These are phyloP conservation scores for Paxillus rubicundulus DNA, from an alignment of 768 basidiomycete genomes.

Conservation along the genomic window DNA sequence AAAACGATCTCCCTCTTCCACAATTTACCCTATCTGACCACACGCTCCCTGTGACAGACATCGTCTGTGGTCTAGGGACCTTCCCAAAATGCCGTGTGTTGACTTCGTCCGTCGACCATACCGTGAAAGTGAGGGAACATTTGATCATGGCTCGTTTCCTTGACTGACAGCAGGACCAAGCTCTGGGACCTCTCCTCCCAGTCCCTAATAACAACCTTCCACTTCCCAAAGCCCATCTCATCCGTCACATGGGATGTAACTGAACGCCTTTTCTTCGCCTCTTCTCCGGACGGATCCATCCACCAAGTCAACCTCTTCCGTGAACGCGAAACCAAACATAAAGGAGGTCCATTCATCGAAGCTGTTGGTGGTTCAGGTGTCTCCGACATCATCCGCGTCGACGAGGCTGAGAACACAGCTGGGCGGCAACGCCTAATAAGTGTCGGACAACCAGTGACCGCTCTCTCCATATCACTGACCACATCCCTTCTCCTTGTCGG, in stretches of 20 bases:
- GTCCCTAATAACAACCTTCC: conserved; percentile 80
- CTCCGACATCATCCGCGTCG: conserved; percentile 69
- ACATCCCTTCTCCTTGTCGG: conserved; percentile 80
- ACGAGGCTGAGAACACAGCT: conserved; percentile 45
- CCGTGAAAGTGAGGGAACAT: conserved; percentile 68
- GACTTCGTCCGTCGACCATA: conserved; percentile 84
- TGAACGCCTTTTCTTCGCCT: conserved; percentile 88
- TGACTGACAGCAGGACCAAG: conserved; percentile 37
- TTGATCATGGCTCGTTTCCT: conserved; percentile 10
- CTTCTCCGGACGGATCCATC: conserved; percentile 69
- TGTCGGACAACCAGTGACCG: conserved; percentile 66
- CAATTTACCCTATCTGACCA: conserved; percentile 86
- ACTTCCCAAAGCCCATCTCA: conserved; percentile 75
- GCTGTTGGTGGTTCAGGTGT: conserved; percentile 75
- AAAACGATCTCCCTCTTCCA: conserved; percentile 72
- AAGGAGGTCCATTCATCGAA: conserved; percentile 50
- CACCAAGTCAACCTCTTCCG: conserved; percentile 80
- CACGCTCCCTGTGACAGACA: conserved; percentile 83
- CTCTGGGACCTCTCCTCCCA: conserved; percentile 79
- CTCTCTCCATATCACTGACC: conserved; percentile 74
- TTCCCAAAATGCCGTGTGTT: conserved; percentile 78
- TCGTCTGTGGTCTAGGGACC: conserved; percentile 73
- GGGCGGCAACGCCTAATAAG: conserved; percentile 63
- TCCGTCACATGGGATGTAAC: conserved; percentile 75
- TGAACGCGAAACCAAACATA: conserved; percentile 51